Percentiles rank a stretch among this genome's conserved stretches.
Conservation (phyloP, 345 rosid species). For the Boechera retrofracta region DNA sequence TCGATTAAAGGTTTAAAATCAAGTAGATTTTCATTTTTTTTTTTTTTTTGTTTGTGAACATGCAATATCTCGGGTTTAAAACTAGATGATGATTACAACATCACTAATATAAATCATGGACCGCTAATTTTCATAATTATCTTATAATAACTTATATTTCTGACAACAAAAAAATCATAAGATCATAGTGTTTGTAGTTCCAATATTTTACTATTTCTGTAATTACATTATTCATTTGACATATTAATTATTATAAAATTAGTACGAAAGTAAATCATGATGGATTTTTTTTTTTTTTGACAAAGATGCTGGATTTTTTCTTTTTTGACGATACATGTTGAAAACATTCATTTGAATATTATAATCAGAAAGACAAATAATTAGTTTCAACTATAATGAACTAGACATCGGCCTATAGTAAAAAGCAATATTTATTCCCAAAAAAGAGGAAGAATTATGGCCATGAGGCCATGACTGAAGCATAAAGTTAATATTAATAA, state of each 20-base stretch:
- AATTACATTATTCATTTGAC: not conserved
- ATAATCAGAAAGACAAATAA: conserved; percentile 14
- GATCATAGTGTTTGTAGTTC: not conserved
- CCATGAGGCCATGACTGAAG: conserved; percentile 5
- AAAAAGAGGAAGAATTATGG: not conserved
- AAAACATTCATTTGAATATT: conserved; percentile 5
- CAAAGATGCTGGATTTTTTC: not conserved
- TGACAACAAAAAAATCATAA: not conserved
- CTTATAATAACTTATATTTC: no score
- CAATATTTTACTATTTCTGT: not conserved
- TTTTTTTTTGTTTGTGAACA: not conserved
- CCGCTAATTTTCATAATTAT: not conserved
- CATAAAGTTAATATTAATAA: conserved; percentile 23
- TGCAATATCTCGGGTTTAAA: not conserved
- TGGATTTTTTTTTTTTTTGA: conserved; percentile 18
- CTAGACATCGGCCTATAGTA: not conserved
- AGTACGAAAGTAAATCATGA: not conserved
- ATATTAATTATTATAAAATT: not conserved
- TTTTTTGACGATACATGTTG: conserved; percentile 4
- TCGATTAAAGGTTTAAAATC: not conserved
- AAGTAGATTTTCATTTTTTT: not conserved
- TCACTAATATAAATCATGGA: not conserved
- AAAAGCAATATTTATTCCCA: not conserved
- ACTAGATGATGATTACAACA: not conserved
- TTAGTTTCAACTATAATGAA: not conserved